Base-by-base conservation (phyloP, 306 rosid genomes). In the Trifolium subterraneum region DNA sequence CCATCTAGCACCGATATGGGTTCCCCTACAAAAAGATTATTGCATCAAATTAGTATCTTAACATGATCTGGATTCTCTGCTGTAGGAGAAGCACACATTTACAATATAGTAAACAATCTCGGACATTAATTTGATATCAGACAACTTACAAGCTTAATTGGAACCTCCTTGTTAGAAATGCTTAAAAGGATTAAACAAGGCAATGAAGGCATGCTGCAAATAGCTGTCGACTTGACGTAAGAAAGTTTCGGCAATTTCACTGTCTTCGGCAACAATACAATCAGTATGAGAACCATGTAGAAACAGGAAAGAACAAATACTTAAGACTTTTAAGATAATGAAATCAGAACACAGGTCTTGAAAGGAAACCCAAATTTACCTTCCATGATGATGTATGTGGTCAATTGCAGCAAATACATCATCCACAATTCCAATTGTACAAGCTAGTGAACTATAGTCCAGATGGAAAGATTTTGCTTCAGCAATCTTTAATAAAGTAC, bases 261-360 rank as follows among this genome's bases (percentile, higher is more conserved):
- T 7, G 70, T 94, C 96, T 81, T 90, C 90, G 10, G 99, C 63
- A 54, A 94, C 82, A 67, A 92, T 81, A 84, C 96, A 92, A 29
- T 89, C 99, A 16, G 96, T 88, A 74, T 92, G 97, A 56, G 81
- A 64, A 79, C 99, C n/a, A n/a, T 94, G 94, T 83, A 79, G 78
- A 31, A 80, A 61, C 59, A 48, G 38, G 42, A 39, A n/a, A 18
- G n/a, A 33, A 15, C n/a, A 36, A 69, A 69, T n/a, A n/a, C 35
- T 54, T 22, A 25, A 59, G 19, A 48, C 42, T 38, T 47, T 63
- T 61, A 63, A 58, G 42, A 22, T 13, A 16, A 70, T 25, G 15
- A 31, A 67, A 18, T 45, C 15, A 44, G 50, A 16, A 65, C 14
- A 52, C 20, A n/a, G n/a, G 48, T 61, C 63, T 78, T 25, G 72